Conservation (phyloP, 208 protist species). For the Leptomonas seymouri region DNA sequence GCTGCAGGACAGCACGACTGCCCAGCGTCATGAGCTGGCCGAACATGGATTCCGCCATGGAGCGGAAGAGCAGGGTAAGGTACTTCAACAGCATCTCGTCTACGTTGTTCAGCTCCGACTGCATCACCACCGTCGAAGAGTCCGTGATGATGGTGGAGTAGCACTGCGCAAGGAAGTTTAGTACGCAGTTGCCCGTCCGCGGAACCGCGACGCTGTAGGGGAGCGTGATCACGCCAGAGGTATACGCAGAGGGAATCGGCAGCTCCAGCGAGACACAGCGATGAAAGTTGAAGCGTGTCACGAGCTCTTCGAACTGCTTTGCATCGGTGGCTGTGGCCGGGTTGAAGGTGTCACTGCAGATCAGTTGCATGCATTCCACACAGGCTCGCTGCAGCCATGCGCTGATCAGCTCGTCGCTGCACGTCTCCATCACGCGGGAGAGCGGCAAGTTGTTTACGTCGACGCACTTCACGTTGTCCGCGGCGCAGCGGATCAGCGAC, state of each 20-base stretch:
- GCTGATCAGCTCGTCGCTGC: conserved; percentile 82
- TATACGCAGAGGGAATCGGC: conserved; percentile 55
- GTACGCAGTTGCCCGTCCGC: conserved; percentile 53
- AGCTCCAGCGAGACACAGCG: conserved; percentile 67
- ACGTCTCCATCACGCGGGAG: conserved; percentile 68
- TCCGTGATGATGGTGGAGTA: conserved; percentile 79
- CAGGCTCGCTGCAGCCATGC: conserved; percentile 83
- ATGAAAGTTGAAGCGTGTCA: conserved; percentile 69
- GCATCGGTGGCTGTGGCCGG: conserved; percentile 48
- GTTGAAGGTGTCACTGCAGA: conserved; percentile 66
- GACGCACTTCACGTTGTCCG: conserved; percentile 68
- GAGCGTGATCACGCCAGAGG: conserved; percentile 48
- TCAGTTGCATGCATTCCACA: conserved; percentile 60
- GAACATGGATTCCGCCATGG: conserved; percentile 73
- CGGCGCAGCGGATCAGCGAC: conserved; percentile 57
- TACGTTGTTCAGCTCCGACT: conserved; percentile 90
- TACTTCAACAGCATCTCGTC: conserved; percentile 93
- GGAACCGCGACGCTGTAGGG: conserved; percentile 80
- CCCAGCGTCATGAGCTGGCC: conserved; percentile 62
- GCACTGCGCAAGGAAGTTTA: conserved; percentile 73
- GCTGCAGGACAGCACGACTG: conserved; percentile 58
- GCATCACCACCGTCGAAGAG: conserved; percentile 55
- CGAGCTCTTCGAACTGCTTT: conserved; percentile 60
- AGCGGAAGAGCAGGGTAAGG: conserved; percentile 85
- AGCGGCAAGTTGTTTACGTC: conserved; percentile 75